Conservation (phyloP, 2,329 filamentous ascomycete species). For the Calonectria honghensis region DNA sequence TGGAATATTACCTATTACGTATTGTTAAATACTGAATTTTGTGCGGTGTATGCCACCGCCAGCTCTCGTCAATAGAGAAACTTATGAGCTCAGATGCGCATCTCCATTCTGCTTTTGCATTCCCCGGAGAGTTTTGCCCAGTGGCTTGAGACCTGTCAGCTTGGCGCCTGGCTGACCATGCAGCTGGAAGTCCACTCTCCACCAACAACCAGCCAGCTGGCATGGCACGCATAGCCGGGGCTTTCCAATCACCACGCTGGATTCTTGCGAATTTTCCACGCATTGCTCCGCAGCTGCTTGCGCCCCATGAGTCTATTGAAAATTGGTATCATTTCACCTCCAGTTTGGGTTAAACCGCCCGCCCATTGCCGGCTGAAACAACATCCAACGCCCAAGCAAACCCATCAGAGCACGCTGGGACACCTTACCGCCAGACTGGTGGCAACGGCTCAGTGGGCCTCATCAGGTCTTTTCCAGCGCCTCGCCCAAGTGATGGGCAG, state of each 20-base stretch:
- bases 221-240: not conserved
- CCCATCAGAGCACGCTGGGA: not conserved
- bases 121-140: slow-evolving; percentile 1
- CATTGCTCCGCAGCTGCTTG: not conserved
- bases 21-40: slow-evolving; percentile 35
- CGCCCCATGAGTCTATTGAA: slow-evolving; percentile 6
- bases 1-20: slow-evolving; percentile 20
- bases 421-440: slow-evolving; percentile 12
- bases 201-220: slow-evolving; percentile 14
- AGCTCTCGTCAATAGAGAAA: slow-evolving; percentile 17
- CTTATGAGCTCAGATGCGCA: slow-evolving; percentile 13
- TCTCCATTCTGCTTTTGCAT: not conserved
- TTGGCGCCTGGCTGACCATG: slow-evolving; percentile 20
- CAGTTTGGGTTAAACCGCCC: not conserved
- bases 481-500: not conserved
- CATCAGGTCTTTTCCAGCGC: not conserved
- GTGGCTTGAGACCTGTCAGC: slow-evolving; percentile 7
- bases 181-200: slow-evolving; percentile 4
- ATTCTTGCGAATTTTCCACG: not conserved
- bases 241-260: slow-evolving; percentile 17
- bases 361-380: not conserved
- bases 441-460: slow-evolving; percentile 7
- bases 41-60: not conserved
- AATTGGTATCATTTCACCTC: not conserved
- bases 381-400: not conserved